Evolutionary conservation across 1,284 basidiomycete species (phyloP), one percentile per base, ranked within the genome.

Genomic region (Marasmius sp.): DNA sequence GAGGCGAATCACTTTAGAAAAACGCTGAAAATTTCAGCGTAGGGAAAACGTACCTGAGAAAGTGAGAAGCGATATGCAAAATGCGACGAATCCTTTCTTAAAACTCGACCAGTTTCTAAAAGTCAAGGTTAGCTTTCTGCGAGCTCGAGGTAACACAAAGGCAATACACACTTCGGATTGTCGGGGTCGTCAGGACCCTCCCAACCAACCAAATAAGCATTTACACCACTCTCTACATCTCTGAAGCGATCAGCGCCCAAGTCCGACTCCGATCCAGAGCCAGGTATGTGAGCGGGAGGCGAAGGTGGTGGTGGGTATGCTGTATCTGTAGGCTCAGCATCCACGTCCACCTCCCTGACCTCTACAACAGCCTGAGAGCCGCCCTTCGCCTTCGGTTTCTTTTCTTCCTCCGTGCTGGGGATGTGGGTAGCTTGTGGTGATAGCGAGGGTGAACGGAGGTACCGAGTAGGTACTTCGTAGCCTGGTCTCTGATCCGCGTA

Each of bases 41-140:
- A 27, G 34, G 34, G 34, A n/a, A 64, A 75, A 79, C 50, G 85
- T 84, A 51, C 50, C 50, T 70, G 86, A 83, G 70, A 90, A 79
- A 8, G 88, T 86, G 60, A 89, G 77, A 3, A 86, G 62, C 60
- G 83, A 83, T n/a, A 81, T 81, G n/a, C 85, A 71, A 51, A 74
- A 77, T 1, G 86, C 87, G 12, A 89, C 73, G 60, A 71, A 72
- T 5, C 61, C 59, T 56, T 71, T 68, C 57, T 73, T 74, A 3
- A 41, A 0, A 12, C 61, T 61, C 1, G 71, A 70, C 72, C 72
- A 74, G 58, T 73, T 73, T 65, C 72, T 75, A 54, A 37, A 14
- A 51, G 47, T n/a, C 52, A n/a, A 37, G 10, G 39, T 33, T 18
- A 45, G 12, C 61, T 22, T 49, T 51, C 36, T 6, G 51, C 9